Percentiles rank a stretch among this genome's conserved stretches.
phyloP scores from a whole-genome alignment of 768 basidiomycete genomes.

The Boletus pseudopeckii region DNA sequence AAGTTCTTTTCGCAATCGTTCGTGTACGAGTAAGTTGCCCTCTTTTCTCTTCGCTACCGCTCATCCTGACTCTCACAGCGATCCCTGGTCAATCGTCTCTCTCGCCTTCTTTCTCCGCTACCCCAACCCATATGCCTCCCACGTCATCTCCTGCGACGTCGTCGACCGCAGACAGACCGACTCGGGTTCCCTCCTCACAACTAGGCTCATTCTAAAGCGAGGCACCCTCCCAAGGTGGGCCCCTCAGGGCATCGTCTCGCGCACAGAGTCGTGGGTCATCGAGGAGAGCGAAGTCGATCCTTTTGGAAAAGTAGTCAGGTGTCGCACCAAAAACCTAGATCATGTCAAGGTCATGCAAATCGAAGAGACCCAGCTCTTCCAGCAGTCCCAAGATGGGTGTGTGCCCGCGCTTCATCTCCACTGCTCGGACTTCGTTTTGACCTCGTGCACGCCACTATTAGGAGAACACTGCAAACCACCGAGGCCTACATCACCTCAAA shows the following conservation, averaged over 20 bases:
- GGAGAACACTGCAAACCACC: slow-evolving; percentile 80
- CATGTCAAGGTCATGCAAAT: slow-evolving; percentile 94
- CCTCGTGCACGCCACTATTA: slow-evolving; percentile 25
- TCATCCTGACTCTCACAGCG: slow-evolving; percentile 43
- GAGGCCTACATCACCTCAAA: slow-evolving; percentile 85
- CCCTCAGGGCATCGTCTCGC: slow-evolving; percentile 72
- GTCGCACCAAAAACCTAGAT: slow-evolving; percentile 85
- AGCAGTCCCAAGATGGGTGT: slow-evolving; percentile 68
- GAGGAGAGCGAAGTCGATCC: slow-evolving; percentile 95
- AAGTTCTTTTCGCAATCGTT: slow-evolving; percentile 55
- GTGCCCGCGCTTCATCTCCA: slow-evolving; percentile 21
- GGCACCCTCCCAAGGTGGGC: slow-evolving; percentile 93
- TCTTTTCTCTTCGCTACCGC: accelerated
- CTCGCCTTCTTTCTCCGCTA: slow-evolving; percentile 94
- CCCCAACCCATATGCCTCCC: slow-evolving; percentile 91
- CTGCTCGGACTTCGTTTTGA: neutral
- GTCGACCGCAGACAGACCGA: slow-evolving; percentile 76
- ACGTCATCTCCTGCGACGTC: slow-evolving; percentile 95
- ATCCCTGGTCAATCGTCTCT: slow-evolving; percentile 91
- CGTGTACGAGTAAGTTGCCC: slow-evolving; percentile 48
- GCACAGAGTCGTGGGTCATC: slow-evolving; percentile 91
- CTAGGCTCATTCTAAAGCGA: slow-evolving; percentile 87
- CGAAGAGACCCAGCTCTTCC: slow-evolving; percentile 74
- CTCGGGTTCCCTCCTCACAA: slow-evolving; percentile 75
- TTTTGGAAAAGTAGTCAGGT: slow-evolving; percentile 68